Evolutionary conservation across 768 basidiomycete genomes (phyloP), one percentile per base, ranked within the genome.

Genomic region (Collybia mongolica): DNA sequence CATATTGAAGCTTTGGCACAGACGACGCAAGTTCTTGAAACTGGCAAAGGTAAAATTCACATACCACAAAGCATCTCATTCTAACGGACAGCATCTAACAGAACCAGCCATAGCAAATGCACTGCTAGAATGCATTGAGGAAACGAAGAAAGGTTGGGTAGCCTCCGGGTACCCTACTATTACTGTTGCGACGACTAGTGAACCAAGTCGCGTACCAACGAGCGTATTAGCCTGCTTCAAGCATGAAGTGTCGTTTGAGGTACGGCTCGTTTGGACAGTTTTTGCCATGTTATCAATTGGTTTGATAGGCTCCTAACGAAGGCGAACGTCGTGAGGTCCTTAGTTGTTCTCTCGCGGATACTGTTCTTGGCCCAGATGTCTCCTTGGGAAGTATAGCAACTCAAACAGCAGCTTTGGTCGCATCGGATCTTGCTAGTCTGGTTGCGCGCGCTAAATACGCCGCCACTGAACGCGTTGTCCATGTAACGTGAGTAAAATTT

Each of bases 401-500:
- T 2, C 91, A 96, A 61, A 96, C 95, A 3, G 97, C 97, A 14
- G 94, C 94, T 2, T 72, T 99, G 5, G 84, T 92, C 22, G 89
- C 92, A 2, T 80, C 73, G 12, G 97, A 98, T 65, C 73, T 98
- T 12, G 76, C 72, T 19, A 79, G 88, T 58, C 76, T 98, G 5
- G 79, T 90, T 1, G 58, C 60, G 12, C 81, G 83, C 23, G 80
- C 91, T 0, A 72, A 74, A 46, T 66, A 77, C 8, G 74, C 74
- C 29, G 77, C 90, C 0, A 54, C 88, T 12, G 72, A 75, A 41
- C 78, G 84, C 22, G 75, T 71, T 52, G 41, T 59, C 35, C 48
- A 56, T 22, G 54, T 51, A 46, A 60, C 55, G 81, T 82, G 61
- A 36, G 74, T 62, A 18, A 32, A 46, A 36, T 49, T 29, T 38